Base-by-base conservation (phyloP, 495 filamentous ascomycete species). In the Paragyromitra xinjiangensis region DNA sequence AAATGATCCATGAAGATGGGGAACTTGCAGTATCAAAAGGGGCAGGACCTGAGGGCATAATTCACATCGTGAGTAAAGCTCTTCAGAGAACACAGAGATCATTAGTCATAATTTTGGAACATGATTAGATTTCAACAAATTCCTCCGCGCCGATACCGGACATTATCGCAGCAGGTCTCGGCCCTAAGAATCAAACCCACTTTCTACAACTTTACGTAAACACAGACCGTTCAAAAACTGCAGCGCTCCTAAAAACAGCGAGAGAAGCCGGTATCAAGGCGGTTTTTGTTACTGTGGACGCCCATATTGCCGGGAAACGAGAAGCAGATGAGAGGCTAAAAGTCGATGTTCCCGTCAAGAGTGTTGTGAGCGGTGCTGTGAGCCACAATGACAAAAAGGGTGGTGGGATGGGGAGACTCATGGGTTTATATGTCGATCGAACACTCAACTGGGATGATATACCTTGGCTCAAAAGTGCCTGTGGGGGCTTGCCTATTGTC, bases 191-290 rank as follows among this genome's bases (percentile, higher is more conserved):
- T 2, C 83, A 83, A 44, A 84, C 68, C 70, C 83, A 51, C 79
- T 94, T 94, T 85, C 91, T 94, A 79, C 93, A 95, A 78, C 84
- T 97, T 48, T 97, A 97, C 79, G 92, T 95, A 65, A 91, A 95
- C 83, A 89, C 89, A 53, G 87, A 93, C 72, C 87, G 92, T 1
- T 66, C 84, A 55, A 92, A 92, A 75, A 90, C 91, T n/a, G 91
- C 89, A 61, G 85, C 83, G 0, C 84, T 95, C 11, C 84, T 96
- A 0, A 84, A 84, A 1, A 84, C 87, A 61, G 89, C 89, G 45
- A 85, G 83, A 34, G 84, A 86, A 16, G 84, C 88, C 0, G 90
- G 90, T 61, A 84, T 93, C 42, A 89, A 89, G 74, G 91, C 87
- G 0, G 86, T 92, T 64, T 90, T 89, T 74, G 81, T 93, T 22